A percentile compares a stretch with the other conserved stretches of the same genome.
Evolutionary conservation across 768 basidiomycete species (phyloP).

Genomic region (Podaxis pistillaris): DNA sequence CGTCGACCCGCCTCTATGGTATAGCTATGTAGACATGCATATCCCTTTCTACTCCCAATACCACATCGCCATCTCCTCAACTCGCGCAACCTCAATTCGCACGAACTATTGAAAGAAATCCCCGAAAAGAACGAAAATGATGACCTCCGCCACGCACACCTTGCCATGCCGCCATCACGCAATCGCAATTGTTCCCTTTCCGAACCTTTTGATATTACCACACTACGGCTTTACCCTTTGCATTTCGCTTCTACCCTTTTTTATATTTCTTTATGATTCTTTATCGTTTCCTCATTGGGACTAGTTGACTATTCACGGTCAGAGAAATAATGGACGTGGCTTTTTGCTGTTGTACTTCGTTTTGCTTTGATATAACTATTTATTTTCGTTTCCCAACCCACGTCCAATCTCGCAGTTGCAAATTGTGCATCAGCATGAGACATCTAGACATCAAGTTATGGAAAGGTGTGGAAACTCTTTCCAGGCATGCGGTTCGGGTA

Average conservation of each 20-base stretch:
- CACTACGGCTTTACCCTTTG: constrained; percentile 7
- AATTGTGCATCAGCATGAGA: neutral
- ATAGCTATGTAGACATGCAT: constrained; percentile 6
- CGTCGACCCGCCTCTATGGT: constrained; percentile 13
- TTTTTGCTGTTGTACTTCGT: neutral
- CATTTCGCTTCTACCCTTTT: constrained; percentile 2
- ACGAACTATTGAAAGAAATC: constrained; percentile 6
- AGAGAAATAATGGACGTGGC: neutral
- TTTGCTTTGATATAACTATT: constrained; percentile 12
- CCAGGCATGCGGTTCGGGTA: neutral
- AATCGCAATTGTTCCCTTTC: neutral
- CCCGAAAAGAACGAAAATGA: constrained; percentile 15
- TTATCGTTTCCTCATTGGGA: constrained; percentile 9
- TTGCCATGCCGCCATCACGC: constrained; percentile 13
- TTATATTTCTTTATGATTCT: constrained; percentile 5
- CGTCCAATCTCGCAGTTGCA: neutral
- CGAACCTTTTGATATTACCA: neutral
- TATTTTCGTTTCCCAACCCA: neutral
- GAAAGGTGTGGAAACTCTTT: neutral
- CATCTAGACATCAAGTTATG: neutral
- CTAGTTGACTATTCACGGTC: neutral
- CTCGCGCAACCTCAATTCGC: constrained; percentile 6
- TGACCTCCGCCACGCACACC: neutral
- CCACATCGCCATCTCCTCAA: neutral
- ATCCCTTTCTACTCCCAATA: constrained; percentile 3